Evolutionary conservation across 2,329 filamentous ascomycete species (phyloP), one percentile per base, ranked within the genome.

Genomic region (Magnaporthiopsis incrustans): DNA sequence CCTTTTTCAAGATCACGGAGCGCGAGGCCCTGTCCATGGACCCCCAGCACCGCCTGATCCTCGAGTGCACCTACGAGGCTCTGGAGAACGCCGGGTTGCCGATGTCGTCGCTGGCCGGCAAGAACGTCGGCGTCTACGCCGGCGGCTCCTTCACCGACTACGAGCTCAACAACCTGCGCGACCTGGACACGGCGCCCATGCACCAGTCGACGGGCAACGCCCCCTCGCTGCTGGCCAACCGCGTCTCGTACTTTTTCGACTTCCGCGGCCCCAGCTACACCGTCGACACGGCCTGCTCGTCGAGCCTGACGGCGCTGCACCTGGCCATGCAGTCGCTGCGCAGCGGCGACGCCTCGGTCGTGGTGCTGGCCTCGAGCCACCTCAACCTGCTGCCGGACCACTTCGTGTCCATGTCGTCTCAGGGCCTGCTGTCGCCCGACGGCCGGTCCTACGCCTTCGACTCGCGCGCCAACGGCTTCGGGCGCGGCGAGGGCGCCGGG

Each of bases 401-500:
- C 35, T 65, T 66, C 57, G 66, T 69, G 15, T 64, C 66, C 60
- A 67, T 69, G 66, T 66, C 65, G 27, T 65, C 59, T 12, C 57
- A 67, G 8, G 61, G 66, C 53, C 64, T 69, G 61, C 66, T 70
- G 0, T 70, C 68, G 25, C 56, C 60, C 5, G 61, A 64, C 2
- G 68, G 68, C 14, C 64, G 64, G 50, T 67, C 44, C n/a, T 63
- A 63, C 38, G 60, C 67, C 0, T 78, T 80, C 57, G 71, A 75
- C 27, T 72, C 76, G 0, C 74, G 72, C 12, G 68, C 75, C 33
- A 80, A 80, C 65, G 82, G 81, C 0, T 84, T 82, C 66, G 76
- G 72, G 0, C 73, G 78, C 14, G 80, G 77, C 1, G 81, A 84
- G 65, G 81, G 78, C 0, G 69, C 77, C 3, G 75, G 68, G 1